Evolutionary conservation across 2,329 filamentous ascomycete genomes (phyloP).

Genomic region (Metarhizium sp.): DNA sequence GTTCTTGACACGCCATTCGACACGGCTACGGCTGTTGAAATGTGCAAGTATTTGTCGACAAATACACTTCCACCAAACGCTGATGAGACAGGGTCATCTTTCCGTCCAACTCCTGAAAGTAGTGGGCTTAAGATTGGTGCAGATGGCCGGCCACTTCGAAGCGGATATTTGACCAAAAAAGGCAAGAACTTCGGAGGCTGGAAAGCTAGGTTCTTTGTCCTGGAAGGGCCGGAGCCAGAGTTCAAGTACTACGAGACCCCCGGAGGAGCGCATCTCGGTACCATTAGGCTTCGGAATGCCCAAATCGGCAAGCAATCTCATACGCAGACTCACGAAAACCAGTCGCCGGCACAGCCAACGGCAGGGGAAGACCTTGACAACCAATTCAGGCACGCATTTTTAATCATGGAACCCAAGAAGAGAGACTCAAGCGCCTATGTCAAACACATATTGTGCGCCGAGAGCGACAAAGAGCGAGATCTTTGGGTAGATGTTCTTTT

Average conservation of each 20-base stretch:
- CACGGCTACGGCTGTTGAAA: constrained; percentile 62
- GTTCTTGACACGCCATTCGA: constrained; percentile 77
- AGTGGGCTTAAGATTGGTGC: constrained; percentile 36
- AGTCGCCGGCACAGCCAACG: constrained; percentile 47
- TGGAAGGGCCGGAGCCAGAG: constrained; percentile 40
- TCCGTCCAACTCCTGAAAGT: constrained; percentile 14
- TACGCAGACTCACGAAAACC: constrained; percentile 34
- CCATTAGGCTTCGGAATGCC: constrained; percentile 82
- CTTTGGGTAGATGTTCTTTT: constrained; percentile 86
- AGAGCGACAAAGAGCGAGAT: constrained; percentile 88
- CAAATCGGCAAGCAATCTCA: constrained; percentile 87
- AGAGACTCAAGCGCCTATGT: constrained; percentile 85
- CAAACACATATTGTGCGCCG: constrained; percentile 89
- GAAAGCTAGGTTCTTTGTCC: constrained; percentile 69
- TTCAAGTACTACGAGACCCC: constrained; percentile 88
- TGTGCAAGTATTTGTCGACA: constrained; percentile 80
- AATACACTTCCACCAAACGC: constrained; percentile 53
- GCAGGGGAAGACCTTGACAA: constrained; percentile 72
- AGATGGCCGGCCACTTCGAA: constrained; percentile 62
- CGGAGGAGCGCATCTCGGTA: constrained; percentile 81
- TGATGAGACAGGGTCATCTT: constrained; percentile 38
- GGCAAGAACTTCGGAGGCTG: constrained; percentile 99
- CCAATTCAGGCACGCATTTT: constrained; percentile 92
- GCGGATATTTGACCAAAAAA: constrained; percentile 88
- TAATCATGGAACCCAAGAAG: constrained; percentile 90